Conservation (phyloP, 345 rosid species). For the Sapria himalayana region DNA sequence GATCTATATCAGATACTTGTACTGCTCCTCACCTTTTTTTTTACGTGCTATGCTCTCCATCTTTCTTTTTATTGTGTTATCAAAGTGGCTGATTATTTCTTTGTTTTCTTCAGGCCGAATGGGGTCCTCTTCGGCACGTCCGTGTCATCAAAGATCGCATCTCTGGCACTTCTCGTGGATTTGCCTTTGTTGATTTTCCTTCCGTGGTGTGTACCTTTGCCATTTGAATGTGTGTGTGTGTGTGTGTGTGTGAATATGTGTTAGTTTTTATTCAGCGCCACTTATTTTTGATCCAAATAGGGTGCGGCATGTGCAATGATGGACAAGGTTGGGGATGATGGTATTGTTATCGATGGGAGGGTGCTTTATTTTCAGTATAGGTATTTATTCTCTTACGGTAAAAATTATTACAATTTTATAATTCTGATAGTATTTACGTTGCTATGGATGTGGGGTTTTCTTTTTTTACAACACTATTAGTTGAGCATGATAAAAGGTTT, state of each 20-base stretch:
- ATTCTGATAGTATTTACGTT: no score
- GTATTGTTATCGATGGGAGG: conserved; percentile 67
- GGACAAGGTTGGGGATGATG: conserved; percentile 65
- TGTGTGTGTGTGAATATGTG: no score
- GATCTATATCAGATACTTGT: conserved; percentile 88
- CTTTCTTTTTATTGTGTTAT: neutral
- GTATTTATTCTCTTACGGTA: conserved; percentile 14
- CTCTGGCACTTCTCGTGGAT: conserved; percentile 88
- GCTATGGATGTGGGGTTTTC: no score
- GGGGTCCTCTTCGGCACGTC: conserved; percentile 93
- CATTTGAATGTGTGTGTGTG: conserved; percentile 5
- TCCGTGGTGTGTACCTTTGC: conserved; percentile 35
- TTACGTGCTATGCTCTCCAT: conserved; percentile 3
- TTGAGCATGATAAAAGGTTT: no score
- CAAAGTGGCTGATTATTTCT: conserved; percentile 1
- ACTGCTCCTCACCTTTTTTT: conserved; percentile 9
- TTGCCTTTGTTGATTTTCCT: conserved; percentile 91
- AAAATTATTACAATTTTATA: neutral
- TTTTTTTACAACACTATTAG: no score
- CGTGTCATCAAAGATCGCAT: conserved; percentile 77
- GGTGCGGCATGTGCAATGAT: conserved; percentile 80
- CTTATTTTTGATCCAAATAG: conserved; percentile 21
- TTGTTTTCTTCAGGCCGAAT: conserved; percentile 40
- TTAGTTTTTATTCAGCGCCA: conserved; percentile 10
- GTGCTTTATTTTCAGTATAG: conserved; percentile 75